Percentiles rank a stretch among this genome's conserved stretches.
phyloP scores from a whole-genome alignment of 2,329 filamentous ascomycete species.

The Colletotrichum agaves region DNA sequence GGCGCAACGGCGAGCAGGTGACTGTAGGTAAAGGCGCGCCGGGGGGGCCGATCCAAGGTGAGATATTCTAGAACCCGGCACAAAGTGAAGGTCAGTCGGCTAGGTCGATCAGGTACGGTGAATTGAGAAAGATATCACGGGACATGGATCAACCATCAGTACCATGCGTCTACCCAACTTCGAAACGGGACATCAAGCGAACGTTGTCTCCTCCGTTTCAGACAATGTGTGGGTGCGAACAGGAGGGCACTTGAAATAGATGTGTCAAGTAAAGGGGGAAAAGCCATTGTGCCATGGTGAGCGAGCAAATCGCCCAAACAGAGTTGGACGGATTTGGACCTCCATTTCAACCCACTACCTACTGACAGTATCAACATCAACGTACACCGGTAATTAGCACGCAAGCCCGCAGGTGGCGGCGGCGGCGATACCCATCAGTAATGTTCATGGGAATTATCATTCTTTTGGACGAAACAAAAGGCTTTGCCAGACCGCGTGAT shows the following conservation, averaged over 20 bases:
- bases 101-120: slow-evolving; percentile 25
- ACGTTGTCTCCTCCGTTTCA: slow-evolving; percentile 3
- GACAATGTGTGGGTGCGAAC: slow-evolving; percentile 2
- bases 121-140: neutral
- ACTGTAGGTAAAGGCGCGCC: neutral
- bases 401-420: slow-evolving; percentile 23
- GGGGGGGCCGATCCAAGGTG: neutral
- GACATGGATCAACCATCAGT: neutral
- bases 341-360: slow-evolving; percentile 2
- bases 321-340: neutral
- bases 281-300: neutral
- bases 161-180: neutral
- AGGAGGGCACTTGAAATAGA: neutral
- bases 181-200: slow-evolving; percentile 1
- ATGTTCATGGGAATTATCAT: neutral
- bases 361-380: neutral
- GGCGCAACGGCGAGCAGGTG: neutral
- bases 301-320: neutral
- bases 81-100: neutral
- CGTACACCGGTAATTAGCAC: slow-evolving; percentile 20
- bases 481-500: slow-evolving; percentile 29
- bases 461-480: slow-evolving; percentile 34
- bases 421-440: neutral
- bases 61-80: slow-evolving; percentile 21
- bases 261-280: neutral